Conservation (phyloP, 345 rosid genomes). For the Arabidopsis suecica region DNA sequence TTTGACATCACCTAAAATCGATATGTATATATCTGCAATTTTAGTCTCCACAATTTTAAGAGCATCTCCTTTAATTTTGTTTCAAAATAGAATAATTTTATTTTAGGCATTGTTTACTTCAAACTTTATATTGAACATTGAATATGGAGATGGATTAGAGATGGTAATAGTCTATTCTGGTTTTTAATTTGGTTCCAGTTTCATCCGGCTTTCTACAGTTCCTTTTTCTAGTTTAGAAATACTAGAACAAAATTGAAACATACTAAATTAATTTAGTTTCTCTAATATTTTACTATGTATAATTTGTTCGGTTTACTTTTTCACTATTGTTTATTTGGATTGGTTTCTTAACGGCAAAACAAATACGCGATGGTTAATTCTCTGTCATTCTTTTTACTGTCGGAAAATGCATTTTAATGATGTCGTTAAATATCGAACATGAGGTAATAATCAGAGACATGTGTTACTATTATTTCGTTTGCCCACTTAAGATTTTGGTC, state of each 20-base stretch:
- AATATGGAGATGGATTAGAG: too few relatives aligned
- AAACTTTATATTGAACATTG: too few relatives aligned
- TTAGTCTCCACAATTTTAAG: too few relatives aligned
- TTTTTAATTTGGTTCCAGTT: neutral
- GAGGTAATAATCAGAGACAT: slow-evolving; percentile 34
- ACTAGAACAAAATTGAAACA: neutral
- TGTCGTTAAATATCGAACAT: slow-evolving; percentile 45
- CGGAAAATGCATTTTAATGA: slow-evolving; percentile 17
- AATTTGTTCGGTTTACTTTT: neutral
- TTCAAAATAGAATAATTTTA: too few relatives aligned
- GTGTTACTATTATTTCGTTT: slow-evolving; percentile 3
- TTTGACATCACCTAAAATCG: neutral
- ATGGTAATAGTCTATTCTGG: neutral
- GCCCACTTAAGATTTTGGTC: slow-evolving; percentile 29
- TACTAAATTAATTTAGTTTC: neutral
- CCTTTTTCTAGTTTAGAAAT: neutral
- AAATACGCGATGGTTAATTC: neutral
- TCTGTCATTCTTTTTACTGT: slow-evolving; percentile 5
- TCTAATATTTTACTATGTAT: neutral
- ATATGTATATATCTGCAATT: too few relatives aligned
- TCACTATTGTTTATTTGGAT: slow-evolving; percentile 7
- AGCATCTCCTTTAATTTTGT: too few relatives aligned
- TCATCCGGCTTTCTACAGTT: neutral
- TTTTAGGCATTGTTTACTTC: too few relatives aligned
- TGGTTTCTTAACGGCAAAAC: neutral